These are phyloP conservation scores for Zygosaccharomyces bailii DNA, from an alignment of 805 yeast species.

Conservation along the genomic window DNA sequence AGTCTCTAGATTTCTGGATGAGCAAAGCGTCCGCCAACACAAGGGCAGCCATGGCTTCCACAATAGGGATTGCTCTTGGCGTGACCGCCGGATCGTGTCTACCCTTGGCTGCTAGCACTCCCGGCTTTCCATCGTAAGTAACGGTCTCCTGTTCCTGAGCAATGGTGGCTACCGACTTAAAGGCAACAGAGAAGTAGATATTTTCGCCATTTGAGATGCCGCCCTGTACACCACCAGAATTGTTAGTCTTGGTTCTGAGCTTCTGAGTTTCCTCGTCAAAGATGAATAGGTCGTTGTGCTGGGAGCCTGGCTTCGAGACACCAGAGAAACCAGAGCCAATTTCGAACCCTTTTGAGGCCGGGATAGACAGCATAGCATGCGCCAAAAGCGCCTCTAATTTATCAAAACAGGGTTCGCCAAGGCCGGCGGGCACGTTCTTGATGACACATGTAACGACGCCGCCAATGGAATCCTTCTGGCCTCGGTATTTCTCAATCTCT, in stretches of 20 bases:
- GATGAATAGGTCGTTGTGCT: conserved; percentile 87
- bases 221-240: conserved; percentile 97
- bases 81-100: conserved; percentile 99
- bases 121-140: conserved; percentile 82
- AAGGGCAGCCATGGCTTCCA: conserved; percentile 97
- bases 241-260: conserved; percentile 83
- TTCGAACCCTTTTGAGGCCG: conserved; percentile 98
- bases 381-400: conserved; percentile 93
- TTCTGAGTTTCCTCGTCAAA: conserved; percentile 55
- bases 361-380: conserved; percentile 96
- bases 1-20: conserved; percentile 82
- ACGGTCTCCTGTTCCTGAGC: conserved; percentile 88
- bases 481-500: conserved; percentile 83
- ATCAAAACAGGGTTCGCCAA: conserved; percentile 97
- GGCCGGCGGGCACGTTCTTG: conserved; percentile 89
- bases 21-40: conserved; percentile 83
- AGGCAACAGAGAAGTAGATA: conserved; percentile 91
- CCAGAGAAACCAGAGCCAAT: conserved; percentile 96
- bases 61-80: conserved; percentile 97
- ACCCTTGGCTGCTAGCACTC: conserved; percentile 91
- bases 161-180: conserved; percentile 97
- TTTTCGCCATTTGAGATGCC: conserved; percentile 96
- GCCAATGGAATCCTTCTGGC: conserved; percentile 87
- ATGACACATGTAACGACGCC: conserved; percentile 97
- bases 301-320: conserved; percentile 82